A percentile compares a stretch with the other conserved stretches of the same genome.
Conservation (phyloP, 2,329 filamentous ascomycete genomes). For the Acrodontium crateriforme region DNA sequence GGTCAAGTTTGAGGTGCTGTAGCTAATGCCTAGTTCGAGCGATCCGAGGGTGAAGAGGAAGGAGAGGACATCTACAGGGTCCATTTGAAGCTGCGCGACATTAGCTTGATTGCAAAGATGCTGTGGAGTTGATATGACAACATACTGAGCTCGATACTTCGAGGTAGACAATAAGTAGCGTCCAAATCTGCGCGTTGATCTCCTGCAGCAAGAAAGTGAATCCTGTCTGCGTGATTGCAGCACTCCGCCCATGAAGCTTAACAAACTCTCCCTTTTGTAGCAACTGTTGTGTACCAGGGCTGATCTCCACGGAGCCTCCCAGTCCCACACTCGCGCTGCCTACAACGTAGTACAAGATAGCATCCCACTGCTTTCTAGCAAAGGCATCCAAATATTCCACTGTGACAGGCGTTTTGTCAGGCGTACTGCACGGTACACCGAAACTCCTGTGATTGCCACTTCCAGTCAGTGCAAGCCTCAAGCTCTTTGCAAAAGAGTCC, state of each 20-base stretch:
- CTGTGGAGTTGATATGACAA: background rate
- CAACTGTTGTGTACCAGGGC: constrained; percentile 69
- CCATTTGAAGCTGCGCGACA: constrained; percentile 47
- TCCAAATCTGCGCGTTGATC: constrained; percentile 95
- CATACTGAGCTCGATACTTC: constrained; percentile 48
- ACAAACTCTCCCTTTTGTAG: constrained; percentile 72
- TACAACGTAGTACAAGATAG: constrained; percentile 90
- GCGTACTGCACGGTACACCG: constrained; percentile 63
- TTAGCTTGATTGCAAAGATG: constrained; percentile 1
- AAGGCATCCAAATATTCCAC: constrained; percentile 68
- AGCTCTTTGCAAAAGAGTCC: constrained; percentile 66
- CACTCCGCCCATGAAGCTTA: constrained; percentile 38
- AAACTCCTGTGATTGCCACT: constrained; percentile 81
- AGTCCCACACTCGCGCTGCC: constrained; percentile 47
- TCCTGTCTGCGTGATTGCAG: constrained; percentile 78
- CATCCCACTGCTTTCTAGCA: constrained; percentile 83
- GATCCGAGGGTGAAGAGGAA: constrained; percentile 94
- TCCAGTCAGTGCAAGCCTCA: constrained; percentile 72
- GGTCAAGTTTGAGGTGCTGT: constrained; percentile 73
- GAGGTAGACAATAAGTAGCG: constrained; percentile 81
- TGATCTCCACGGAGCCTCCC: constrained; percentile 32
- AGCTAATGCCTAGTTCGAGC: constrained; percentile 79
- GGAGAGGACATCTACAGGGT: constrained; percentile 83
- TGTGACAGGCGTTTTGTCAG: constrained; percentile 50
- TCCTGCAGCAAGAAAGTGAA: constrained; percentile 94